phyloP scores from a whole-genome alignment of 345 rosid genomes.

The Pugionium dolabratum region DNA sequence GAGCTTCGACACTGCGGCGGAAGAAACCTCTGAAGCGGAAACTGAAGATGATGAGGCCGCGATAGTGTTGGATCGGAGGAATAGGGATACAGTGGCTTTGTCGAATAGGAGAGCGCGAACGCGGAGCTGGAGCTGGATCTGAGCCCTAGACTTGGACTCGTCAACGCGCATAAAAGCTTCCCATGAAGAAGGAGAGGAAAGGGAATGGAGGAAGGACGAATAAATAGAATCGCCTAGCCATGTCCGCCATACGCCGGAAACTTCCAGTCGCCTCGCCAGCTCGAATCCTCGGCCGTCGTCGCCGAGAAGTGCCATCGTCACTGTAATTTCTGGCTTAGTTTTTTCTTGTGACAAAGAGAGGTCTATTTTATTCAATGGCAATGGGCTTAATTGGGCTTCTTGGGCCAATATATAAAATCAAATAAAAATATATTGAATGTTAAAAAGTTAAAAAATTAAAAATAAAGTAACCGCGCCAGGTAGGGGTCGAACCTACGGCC shows the following conservation, averaged over 20 bases:
- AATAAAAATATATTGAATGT: too few relatives aligned
- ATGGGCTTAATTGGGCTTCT: not conserved
- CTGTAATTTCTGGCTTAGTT: not conserved
- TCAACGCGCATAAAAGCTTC: conserved; percentile 77
- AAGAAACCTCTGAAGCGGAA: conserved; percentile 43
- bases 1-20: conserved; percentile 63
- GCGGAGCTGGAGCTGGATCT: conserved; percentile 87
- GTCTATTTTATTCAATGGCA: not conserved
- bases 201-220: conserved; percentile 52
- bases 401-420: not conserved
- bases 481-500: conserved; percentile 95
- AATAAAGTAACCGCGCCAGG: conserved; percentile 54
- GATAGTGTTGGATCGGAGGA: conserved; percentile 47
- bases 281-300: conserved; percentile 90
- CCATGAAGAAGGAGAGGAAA: conserved; percentile 75
- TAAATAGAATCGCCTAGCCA: conserved; percentile 84
- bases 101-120: conserved; percentile 87
- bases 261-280: conserved; percentile 74
- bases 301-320: conserved; percentile 75
- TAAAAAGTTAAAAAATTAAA: not conserved
- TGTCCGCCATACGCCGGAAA: conserved; percentile 69
- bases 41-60: conserved; percentile 25
- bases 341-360: not conserved
- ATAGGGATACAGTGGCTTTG: conserved; percentile 75
- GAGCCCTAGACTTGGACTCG: conserved; percentile 69